A percentile compares a stretch with the other conserved stretches of the same genome.
Conservation (phyloP, 2,329 filamentous ascomycete species). For the Claviceps arundinis region DNA sequence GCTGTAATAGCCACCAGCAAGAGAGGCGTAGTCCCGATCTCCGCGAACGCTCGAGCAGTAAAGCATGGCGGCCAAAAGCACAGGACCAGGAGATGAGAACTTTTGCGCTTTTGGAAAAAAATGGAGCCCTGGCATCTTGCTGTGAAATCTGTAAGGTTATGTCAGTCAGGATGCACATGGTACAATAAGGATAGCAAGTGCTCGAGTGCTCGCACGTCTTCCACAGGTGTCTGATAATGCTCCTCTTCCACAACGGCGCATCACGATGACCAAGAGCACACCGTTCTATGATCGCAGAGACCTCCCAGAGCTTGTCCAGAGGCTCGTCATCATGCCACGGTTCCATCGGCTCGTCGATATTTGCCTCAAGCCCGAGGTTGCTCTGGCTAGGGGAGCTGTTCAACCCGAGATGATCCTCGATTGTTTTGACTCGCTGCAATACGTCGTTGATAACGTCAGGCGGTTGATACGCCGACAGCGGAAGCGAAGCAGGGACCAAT, state of each 20-base stretch:
- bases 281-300: constrained; percentile 1
- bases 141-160: constrained; percentile 22
- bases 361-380: not conserved
- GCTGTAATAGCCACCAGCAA: constrained; percentile 25
- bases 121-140: constrained; percentile 30
- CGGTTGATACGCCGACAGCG: not conserved
- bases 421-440: constrained; percentile 1
- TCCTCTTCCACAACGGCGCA: not conserved
- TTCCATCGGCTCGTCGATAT: not conserved
- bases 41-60: constrained; percentile 26
- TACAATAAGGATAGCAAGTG: too few relatives aligned
- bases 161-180: not conserved
- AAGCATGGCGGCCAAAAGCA: constrained; percentile 29
- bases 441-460: constrained; percentile 1
- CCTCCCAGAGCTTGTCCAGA: constrained; percentile 3
- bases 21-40: constrained; percentile 17
- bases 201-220: constrained; percentile 1
- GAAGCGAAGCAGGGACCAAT: constrained; percentile 8
- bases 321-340: constrained; percentile 3
- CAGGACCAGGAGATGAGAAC: constrained; percentile 27
- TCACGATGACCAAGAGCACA: not conserved
- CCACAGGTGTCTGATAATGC: constrained; percentile 2
- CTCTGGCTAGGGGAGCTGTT: not conserved
- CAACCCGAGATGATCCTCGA: constrained; percentile 2
- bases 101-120: constrained; percentile 29